Evolutionary conservation across 345 rosid genomes (phyloP).

Genomic region (Eucalyptus brandiana): DNA sequence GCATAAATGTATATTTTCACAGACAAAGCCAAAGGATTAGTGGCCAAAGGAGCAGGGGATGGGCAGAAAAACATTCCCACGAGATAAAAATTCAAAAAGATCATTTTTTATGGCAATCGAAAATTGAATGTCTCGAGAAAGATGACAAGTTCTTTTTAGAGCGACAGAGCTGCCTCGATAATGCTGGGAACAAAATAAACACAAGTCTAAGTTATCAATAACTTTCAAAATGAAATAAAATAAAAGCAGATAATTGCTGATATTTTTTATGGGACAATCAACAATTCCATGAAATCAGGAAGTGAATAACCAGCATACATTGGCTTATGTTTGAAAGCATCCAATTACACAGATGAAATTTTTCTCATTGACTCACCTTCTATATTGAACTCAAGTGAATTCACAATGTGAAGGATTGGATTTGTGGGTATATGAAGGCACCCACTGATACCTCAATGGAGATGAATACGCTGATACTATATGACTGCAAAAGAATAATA

Average conservation of each 20-base stretch:
- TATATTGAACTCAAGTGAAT: slow-evolving; percentile 38
- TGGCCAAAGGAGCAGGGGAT: background rate
- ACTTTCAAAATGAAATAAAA: background rate
- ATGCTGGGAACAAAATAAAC: background rate
- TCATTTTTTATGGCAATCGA: background rate
- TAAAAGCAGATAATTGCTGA: background rate
- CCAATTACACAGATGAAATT: background rate
- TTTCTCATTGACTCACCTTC: slow-evolving; percentile 23
- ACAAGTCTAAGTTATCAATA: background rate
- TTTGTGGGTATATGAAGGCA: slow-evolving; percentile 58
- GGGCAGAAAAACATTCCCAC: background rate
- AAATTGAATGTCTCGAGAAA: background rate
- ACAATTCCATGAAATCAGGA: background rate
- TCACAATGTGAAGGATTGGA: slow-evolving; percentile 49
- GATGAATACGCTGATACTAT: background rate
- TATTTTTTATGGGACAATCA: background rate
- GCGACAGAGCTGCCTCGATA: background rate
- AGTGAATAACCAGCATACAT: background rate
- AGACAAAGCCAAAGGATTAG: background rate
- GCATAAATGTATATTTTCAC: background rate
- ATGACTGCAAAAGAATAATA: background rate
- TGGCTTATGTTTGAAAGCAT: background rate
- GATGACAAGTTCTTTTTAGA: background rate
- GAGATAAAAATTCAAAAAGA: background rate
- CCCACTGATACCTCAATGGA: slow-evolving; percentile 75